A percentile compares a stretch with the other conserved stretches of the same genome.
Evolutionary conservation across 2,329 filamentous ascomycete species (phyloP).

Genomic region (Periconia digitata): DNA sequence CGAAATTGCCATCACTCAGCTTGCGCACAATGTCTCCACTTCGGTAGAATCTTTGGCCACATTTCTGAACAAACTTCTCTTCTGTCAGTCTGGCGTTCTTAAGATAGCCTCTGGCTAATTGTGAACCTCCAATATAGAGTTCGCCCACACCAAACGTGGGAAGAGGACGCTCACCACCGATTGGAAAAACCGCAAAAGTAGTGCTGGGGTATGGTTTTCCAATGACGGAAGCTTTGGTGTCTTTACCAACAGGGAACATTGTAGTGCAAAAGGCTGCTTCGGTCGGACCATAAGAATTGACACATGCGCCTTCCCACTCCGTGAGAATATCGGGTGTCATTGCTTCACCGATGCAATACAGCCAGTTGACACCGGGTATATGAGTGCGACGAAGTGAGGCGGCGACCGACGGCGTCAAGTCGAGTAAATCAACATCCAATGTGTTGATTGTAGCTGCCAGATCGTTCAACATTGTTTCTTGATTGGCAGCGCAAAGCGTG

Average conservation of each 20-base stretch:
- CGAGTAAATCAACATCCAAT: slow-evolving; percentile 41
- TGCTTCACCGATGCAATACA: slow-evolving; percentile 50
- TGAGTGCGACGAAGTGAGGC: slow-evolving; percentile 32
- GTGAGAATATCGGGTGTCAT: slow-evolving; percentile 44
- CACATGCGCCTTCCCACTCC: slow-evolving; percentile 44
- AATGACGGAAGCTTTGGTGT: slow-evolving; percentile 42
- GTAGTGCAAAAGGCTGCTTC: slow-evolving; percentile 51
- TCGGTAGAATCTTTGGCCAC: slow-evolving; percentile 40
- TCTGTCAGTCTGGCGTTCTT: slow-evolving; percentile 35
- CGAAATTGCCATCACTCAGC: slow-evolving; percentile 42
- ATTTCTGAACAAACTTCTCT: slow-evolving; percentile 31
- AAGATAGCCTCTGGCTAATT: slow-evolving; percentile 50
- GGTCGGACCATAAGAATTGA: slow-evolving; percentile 49
- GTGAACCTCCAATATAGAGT: slow-evolving; percentile 50
- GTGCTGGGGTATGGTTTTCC: slow-evolving; percentile 46
- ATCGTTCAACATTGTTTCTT: slow-evolving; percentile 42
- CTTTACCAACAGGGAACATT: slow-evolving; percentile 36
- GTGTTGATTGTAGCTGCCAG: slow-evolving; percentile 37
- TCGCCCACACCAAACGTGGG: slow-evolving; percentile 48
- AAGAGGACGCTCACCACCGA: slow-evolving; percentile 30
- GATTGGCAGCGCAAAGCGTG: slow-evolving; percentile 45
- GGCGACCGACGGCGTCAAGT: slow-evolving; percentile 49
- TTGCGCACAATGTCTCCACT: slow-evolving; percentile 43
- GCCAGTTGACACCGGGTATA: slow-evolving; percentile 43
- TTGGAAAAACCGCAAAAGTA: slow-evolving; percentile 42